A percentile compares a stretch with the other conserved stretches of the same genome.
Conservation (phyloP, 2,329 filamentous ascomycete genomes). For the Chrysosporium keratinophilum region DNA sequence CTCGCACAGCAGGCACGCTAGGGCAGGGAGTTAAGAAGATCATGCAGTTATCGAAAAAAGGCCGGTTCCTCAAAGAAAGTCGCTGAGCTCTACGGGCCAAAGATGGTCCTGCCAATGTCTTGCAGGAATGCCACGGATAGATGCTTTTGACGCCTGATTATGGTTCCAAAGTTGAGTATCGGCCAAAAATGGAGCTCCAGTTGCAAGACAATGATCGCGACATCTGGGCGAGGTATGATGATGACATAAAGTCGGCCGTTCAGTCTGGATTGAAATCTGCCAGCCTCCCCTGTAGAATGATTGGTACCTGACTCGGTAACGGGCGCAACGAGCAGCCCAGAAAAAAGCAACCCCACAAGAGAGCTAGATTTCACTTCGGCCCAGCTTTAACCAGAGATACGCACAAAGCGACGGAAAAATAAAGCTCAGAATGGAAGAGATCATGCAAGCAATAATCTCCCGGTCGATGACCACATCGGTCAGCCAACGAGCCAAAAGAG, state of each 20-base stretch:
- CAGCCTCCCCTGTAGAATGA: slow-evolving; percentile 5
- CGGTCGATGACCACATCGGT: background rate
- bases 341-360: slow-evolving; percentile 5
- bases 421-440: background rate
- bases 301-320: slow-evolving; percentile 12
- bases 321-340: background rate
- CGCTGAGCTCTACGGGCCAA: background rate
- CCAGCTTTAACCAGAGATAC: slow-evolving; percentile 10
- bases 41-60: slow-evolving; percentile 1
- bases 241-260: slow-evolving; percentile 7
- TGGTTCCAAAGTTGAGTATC: background rate
- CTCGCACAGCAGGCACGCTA: background rate
- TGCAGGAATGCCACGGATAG: background rate
- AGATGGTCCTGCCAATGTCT: background rate
- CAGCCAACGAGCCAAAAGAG: no score
- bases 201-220: background rate
- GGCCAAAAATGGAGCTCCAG: background rate
- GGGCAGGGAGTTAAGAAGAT: slow-evolving; percentile 3
- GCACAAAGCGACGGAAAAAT: background rate
- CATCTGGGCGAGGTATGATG: background rate
- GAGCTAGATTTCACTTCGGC: slow-evolving; percentile 14
- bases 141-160: background rate
- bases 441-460: slow-evolving; percentile 5
- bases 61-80: background rate
- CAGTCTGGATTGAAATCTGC: slow-evolving; percentile 10